phyloP scores from a whole-genome alignment of 1,284 basidiomycete species.

The Rhodofomes roseus region DNA sequence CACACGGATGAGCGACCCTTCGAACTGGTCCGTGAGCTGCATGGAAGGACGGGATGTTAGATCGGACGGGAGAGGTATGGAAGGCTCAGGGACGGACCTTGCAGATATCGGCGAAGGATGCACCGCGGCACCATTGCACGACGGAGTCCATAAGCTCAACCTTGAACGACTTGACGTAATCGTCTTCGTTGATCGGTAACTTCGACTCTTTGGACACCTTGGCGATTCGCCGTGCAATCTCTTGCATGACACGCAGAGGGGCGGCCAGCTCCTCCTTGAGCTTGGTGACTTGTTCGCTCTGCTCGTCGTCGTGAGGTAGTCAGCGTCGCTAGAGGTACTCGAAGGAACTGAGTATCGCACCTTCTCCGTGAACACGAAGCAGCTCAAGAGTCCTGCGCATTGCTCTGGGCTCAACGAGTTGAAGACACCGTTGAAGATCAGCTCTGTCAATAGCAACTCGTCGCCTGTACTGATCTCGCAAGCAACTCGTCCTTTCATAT shows the following conservation, averaged over 20 bases:
- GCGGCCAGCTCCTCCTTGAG: constrained; percentile 92
- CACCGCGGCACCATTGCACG: constrained; percentile 95
- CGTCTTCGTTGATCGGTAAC: constrained; percentile 85
- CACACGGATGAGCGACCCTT: constrained; percentile 91
- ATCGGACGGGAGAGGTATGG: background rate
- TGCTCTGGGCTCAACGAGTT: constrained; percentile 89
- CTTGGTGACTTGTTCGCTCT: constrained; percentile 88
- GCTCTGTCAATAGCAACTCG: constrained; percentile 92
- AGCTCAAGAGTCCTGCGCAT: constrained; percentile 88
- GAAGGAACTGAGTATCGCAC: constrained; percentile 32
- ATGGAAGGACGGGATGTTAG: background rate
- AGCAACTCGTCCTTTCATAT: constrained; percentile 97
- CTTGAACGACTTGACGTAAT: constrained; percentile 96
- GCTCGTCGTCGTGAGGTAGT: background rate
- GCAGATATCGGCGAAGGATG: constrained; percentile 95
- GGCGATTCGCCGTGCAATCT: constrained; percentile 91
- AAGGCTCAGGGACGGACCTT: constrained; percentile 55
- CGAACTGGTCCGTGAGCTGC: constrained; percentile 93
- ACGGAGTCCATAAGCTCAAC: constrained; percentile 98
- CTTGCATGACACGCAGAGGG: constrained; percentile 92
- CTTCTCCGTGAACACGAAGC: constrained; percentile 98
- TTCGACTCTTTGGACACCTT: constrained; percentile 95
- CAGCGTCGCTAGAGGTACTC: background rate
- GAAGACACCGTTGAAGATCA: constrained; percentile 97
- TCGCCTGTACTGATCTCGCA: constrained; percentile 99